Base-by-base conservation (phyloP, 768 basidiomycete genomes). In the Suillus plorans region DNA sequence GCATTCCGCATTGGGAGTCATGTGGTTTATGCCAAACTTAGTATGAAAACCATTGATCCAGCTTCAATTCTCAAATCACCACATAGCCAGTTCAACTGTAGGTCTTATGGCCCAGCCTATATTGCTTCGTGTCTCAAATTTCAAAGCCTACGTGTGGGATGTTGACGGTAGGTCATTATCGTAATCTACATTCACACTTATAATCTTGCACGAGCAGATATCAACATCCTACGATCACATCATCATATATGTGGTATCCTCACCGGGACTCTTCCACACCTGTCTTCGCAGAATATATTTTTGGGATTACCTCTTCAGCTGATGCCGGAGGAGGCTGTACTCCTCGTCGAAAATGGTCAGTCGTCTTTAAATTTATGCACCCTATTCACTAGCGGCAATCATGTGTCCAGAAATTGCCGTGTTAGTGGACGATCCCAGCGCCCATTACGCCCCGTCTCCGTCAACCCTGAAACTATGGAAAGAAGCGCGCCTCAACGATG, bases 271-370 rank as follows among this genome's bases (percentile, higher is more conserved):
- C 85, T 99, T 16, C 96, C 97, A 2, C 94, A 95, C 73, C 83
- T 99, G 1, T 89, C 95, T 2, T 96, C 98, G 71, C 97, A 99
- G 77, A 99, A 99, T 80, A 86, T 91, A 3, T 99, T 99, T 73
- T 82, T 99, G 41, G 97, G 97, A 8, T 79, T 95, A n/a, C 97
- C 97, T 1, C 80, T 97, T 7, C 80, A 92, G 9, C 80, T 99
- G 2, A 86, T 93, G 77, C 93, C 94, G 0, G 97, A 99, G 76
- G 97, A 99, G 73, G 94, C 89, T 10, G 93, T 92, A 13, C 81
- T 96, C 39, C 86, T 99, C 7, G 86, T 98, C 16, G 84, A 90
- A 68, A 91, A 91, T 66, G 86, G 97, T 94, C 65, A 60, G 82
- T 69, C 65, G 41, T 42, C 39, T 45, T 20, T 22, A 59, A 20